These are phyloP conservation scores for Saccharomyces hybrid DNA, from an alignment of 1,139 yeast genomes.

Conservation along the genomic window DNA sequence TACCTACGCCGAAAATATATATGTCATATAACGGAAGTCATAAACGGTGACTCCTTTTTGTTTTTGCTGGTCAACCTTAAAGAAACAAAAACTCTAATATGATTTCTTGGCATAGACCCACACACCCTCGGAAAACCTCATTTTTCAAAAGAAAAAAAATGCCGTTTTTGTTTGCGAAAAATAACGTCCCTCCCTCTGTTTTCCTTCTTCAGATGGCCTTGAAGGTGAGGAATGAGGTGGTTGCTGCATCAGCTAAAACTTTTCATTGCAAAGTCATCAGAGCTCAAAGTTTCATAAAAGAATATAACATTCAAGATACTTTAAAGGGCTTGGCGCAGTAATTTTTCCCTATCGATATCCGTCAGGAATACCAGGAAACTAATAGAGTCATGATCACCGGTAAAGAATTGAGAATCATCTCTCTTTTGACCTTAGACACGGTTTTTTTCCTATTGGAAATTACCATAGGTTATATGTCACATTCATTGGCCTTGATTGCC, in stretches of 20 bases:
- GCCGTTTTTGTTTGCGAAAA: not conserved
- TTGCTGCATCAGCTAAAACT: not conserved
- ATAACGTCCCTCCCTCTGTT: not conserved
- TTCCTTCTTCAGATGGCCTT: not conserved
- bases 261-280: not conserved
- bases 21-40: not conserved
- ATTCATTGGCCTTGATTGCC: conserved; percentile 86
- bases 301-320: not conserved
- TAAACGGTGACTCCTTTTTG: not conserved
- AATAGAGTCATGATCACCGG: conserved; percentile 21
- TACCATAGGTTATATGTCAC: conserved; percentile 78
- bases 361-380: not conserved
- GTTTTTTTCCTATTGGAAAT: conserved; percentile 80
- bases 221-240: not conserved
- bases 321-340: not conserved
- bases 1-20: no score
- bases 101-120: not conserved
- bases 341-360: not conserved
- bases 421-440: conserved; percentile 71
- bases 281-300: not conserved
- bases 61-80: not conserved
- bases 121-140: not conserved
- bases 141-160: no score
- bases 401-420: conserved; percentile 67
- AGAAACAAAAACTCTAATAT: not conserved